Base-by-base conservation (phyloP, 2,329 filamentous ascomycete species). In the Fusarium praegraminearum region DNA sequence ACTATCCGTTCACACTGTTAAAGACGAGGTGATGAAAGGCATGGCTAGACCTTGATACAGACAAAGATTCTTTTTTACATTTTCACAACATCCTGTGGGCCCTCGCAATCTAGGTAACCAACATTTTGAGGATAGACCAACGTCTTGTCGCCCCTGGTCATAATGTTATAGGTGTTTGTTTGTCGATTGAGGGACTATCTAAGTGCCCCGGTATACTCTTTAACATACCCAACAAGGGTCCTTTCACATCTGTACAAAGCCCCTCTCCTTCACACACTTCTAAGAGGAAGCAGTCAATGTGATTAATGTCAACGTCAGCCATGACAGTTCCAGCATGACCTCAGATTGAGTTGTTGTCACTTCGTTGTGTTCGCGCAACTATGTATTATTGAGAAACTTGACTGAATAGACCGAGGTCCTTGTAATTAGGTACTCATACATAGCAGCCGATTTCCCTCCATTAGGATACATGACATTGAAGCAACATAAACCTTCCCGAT, bases 401-500 rank as follows among this genome's bases (percentile, higher is more conserved):
- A 36, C 8, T 11, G 15, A 20, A 30, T 16, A 13, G 8, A 28
- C 16, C n/a, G 22, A 28, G n/a, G 18, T 20, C 35, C 24, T 15
- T 46, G 5, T 16, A 26, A 26, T 41, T 52, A 22, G 20, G 20
- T 22, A 41, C 49, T 51, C 35, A n/a, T 50, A 50, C 8, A 16
- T 46, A 41, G 24, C 7, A 41, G n/a, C 35, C 24, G 15, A 7
- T 46, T 13, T 46, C 18, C 49, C 35, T 36, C 49, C 24, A 28
- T 22, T 52, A 52, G 22, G 35, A 52, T 28, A 30, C 28, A 52
- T 20, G 24, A 38, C 35, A 40, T 40, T 30, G 33, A 52, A 63
- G 22, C 30, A 32, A 62, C 32, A 36, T 55, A 44, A 44, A 22
- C 51, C 24, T 32, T 45, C 26, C 49, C 52, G 20, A n/a, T 50